Base-by-base conservation (phyloP, 139 green algal genomes). In the Gonium pectorale region DNA sequence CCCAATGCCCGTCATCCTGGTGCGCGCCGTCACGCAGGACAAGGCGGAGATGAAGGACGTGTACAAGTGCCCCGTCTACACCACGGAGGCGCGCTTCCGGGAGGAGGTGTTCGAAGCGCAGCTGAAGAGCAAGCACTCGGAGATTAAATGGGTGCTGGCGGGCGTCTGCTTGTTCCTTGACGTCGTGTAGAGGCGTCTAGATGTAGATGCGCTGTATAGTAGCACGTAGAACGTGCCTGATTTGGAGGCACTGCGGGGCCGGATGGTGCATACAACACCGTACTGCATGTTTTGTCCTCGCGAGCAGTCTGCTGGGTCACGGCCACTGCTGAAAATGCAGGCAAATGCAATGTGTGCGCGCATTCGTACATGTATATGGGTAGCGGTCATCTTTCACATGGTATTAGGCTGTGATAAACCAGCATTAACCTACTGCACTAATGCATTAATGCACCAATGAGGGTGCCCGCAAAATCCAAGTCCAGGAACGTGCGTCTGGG, bases 81-180 rank as follows among this genome's bases (percentile, higher is more conserved):
- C 92, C 41, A 99, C 96, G 2, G 94, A 97, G 90, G 91, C 92
- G 13, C 90, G 96, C 31, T 98, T 98, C 89, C 80, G 95, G 26
- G 91, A 98, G 88, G 97, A 99, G 87, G 91, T 98, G 27, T 98
- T 98, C 81, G 96, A 94, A 3, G 94, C 92, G n/a, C 94, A 98
- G 89, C 91, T 99, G 11, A 96, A 96, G 86, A 92, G 86, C 62
- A 97, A 96, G 90, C 89, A 95, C 77, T 79, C 86, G 5, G 94
- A 92, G 90, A 95, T 95, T 62, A 95, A 97, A 87, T 98, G 96
- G 96, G 93, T 90, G 19, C 84, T 97, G 49, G 90, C 92, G 13
- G 93, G 95, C 33, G 95, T 97, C 31, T 94, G 88, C 77, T 67
- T 97, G 86, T 94, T 97, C 78, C 69, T 98, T 54, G 96, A 98